A percentile compares a stretch with the other conserved stretches of the same genome.
Conservation (phyloP, 495 filamentous ascomycete genomes). For the Tuber magnatum region DNA sequence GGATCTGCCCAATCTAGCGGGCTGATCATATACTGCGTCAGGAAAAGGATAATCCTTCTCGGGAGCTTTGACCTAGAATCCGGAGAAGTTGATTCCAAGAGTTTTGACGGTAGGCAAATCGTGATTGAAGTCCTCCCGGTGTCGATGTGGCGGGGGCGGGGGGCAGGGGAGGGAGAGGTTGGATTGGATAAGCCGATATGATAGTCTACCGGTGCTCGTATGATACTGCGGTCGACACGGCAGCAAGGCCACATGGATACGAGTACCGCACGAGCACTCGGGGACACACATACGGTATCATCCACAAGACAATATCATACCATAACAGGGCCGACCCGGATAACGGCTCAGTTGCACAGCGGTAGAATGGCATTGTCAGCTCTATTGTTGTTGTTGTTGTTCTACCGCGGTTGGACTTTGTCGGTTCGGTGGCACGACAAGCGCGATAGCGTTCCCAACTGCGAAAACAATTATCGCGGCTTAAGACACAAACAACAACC, state of each 20-base stretch:
- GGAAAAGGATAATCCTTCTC: too few relatives aligned
- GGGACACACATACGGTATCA: background rate
- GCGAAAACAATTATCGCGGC: background rate
- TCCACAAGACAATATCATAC: background rate
- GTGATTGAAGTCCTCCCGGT: background rate
- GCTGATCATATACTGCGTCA: too few relatives aligned
- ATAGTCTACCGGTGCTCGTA: too few relatives aligned
- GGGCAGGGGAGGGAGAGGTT: background rate
- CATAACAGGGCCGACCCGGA: background rate
- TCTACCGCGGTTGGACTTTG: background rate
- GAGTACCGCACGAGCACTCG: too few relatives aligned
- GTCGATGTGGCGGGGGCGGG: background rate
- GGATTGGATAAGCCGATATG: background rate
- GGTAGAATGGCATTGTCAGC: background rate
- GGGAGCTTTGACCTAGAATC: too few relatives aligned
- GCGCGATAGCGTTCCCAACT: background rate
- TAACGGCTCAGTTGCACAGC: background rate
- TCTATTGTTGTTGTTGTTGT: background rate
- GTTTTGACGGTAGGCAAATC: too few relatives aligned
- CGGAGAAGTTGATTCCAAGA: too few relatives aligned
- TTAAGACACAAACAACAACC: background rate
- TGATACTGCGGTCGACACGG: too few relatives aligned
- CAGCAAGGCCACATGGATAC: too few relatives aligned
- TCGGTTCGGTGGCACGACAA: background rate
- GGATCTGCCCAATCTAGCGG: too few relatives aligned